Percentiles rank a stretch among this genome's conserved stretches.
Evolutionary conservation across 805 yeast genomes (phyloP).

Genomic region (Candida berthetii): DNA sequence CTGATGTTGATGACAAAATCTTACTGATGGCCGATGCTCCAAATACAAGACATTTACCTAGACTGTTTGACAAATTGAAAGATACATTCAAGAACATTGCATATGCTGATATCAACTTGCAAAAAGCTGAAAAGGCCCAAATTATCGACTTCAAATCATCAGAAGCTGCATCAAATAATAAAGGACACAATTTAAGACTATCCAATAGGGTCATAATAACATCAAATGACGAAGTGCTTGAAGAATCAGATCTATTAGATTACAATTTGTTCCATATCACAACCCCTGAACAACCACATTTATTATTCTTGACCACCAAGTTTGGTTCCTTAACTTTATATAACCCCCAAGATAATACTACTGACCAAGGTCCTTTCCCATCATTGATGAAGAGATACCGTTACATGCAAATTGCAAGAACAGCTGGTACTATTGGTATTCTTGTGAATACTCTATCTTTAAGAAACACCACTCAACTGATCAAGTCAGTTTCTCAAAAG

Average conservation of each 20-base stretch:
- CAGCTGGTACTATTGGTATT: constrained; percentile 90
- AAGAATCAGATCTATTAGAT: constrained; percentile 31
- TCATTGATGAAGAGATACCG: constrained; percentile 79
- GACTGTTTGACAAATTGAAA: constrained; percentile 29
- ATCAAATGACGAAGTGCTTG: constrained; percentile 16
- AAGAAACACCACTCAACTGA: constrained; percentile 60
- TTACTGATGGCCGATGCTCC: constrained; percentile 75
- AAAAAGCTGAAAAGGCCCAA: constrained; percentile 24
- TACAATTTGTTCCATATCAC: constrained; percentile 67
- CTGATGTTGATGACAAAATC: constrained; percentile 35
- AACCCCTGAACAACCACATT: constrained; percentile 70
- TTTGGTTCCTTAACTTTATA: constrained; percentile 48
- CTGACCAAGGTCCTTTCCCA: constrained; percentile 60
- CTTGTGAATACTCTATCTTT: constrained; percentile 86
- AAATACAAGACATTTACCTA: constrained; percentile 38
- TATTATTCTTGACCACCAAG: constrained; percentile 68
- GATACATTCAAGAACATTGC: constrained; percentile 26
- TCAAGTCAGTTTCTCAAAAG: constrained; percentile 53
- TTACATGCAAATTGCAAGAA: constrained; percentile 81
- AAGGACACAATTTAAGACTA: constrained; percentile 4
- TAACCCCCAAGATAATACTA: constrained; percentile 31
- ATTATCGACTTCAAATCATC: constrained; percentile 33
- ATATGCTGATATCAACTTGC: constrained; percentile 33
- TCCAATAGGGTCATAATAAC: constrained; percentile 25
- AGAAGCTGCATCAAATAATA: constrained; percentile 1